phyloP scores from a whole-genome alignment of 2,329 filamentous ascomycete genomes.

The Colletotrichum shisoi region DNA sequence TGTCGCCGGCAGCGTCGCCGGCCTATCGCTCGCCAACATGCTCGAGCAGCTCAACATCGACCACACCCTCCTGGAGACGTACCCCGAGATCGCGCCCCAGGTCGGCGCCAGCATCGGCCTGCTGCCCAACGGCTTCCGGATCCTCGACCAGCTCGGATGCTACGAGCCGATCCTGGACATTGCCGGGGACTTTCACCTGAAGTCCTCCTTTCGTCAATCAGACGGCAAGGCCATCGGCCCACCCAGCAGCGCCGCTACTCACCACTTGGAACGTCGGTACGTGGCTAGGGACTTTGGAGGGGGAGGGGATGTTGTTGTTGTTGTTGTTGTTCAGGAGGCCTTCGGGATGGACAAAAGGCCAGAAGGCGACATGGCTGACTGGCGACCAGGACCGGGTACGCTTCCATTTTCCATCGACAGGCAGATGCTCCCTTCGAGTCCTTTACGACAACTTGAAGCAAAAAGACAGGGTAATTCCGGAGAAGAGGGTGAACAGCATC shows the following conservation, averaged over 20 bases:
- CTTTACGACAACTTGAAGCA: conserved; percentile 49
- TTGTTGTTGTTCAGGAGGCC: too few relatives aligned
- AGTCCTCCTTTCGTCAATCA: conserved; percentile 5
- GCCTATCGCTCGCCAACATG: conserved; percentile 48
- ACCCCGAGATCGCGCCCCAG: conserved; percentile 53
- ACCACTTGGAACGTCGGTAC: conserved; percentile 29
- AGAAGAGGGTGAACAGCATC: conserved; percentile 35
- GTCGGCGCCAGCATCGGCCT: conserved; percentile 59
- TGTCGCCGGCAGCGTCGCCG: conserved; percentile 58
- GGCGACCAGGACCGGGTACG: conserved; percentile 43
- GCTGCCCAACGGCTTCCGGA: conserved; percentile 51
- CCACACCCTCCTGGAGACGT: conserved; percentile 58
- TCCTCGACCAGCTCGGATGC: conserved; percentile 58
- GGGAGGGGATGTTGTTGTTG: too few relatives aligned
- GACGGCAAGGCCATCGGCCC: conserved; percentile 40
- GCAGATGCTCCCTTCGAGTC: conserved; percentile 47
- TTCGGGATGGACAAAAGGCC: too few relatives aligned
- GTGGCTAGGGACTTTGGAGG: neutral
- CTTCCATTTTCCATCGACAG: conserved; percentile 49
- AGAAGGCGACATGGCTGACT: neutral
- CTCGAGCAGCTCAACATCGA: conserved; percentile 57
- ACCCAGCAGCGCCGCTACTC: neutral
- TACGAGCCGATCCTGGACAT: conserved; percentile 44
- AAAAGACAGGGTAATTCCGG: conserved; percentile 41
- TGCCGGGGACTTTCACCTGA: conserved; percentile 34